These are phyloP conservation scores for Diaporthe citrichinensis DNA, from an alignment of 2,329 filamentous ascomycete genomes.

Conservation along the genomic window DNA sequence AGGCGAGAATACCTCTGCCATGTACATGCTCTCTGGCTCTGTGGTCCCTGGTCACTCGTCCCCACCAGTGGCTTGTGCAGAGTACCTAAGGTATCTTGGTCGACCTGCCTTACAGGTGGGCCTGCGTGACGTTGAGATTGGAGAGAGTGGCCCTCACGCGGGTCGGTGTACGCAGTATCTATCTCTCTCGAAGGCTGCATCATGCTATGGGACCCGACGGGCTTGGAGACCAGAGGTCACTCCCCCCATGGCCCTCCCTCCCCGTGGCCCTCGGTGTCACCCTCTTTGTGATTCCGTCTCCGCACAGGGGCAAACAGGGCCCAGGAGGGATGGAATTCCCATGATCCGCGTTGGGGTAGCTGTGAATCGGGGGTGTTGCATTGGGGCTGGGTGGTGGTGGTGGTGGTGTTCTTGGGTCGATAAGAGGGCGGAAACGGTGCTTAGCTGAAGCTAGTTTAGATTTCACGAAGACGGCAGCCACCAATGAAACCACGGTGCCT, in stretches of 20 bases:
- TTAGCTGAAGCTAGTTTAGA: conserved; percentile 21
- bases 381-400: neutral
- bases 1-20: neutral
- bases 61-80: conserved; percentile 12
- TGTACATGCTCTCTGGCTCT: neutral
- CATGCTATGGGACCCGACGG: neutral
- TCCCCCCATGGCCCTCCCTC: neutral
- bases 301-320: neutral
- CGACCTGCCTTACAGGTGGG: conserved; percentile 24
- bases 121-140: conserved; percentile 25
- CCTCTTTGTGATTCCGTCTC: conserved; percentile 13
- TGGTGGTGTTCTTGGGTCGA: conserved; percentile 16
- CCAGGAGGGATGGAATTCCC: neutral
- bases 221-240: neutral
- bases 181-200: neutral
- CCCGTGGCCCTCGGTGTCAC: conserved; percentile 15
- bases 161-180: neutral
- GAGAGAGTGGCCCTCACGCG: conserved; percentile 1
- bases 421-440: conserved; percentile 27
- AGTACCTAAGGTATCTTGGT: conserved; percentile 2
- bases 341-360: conserved; percentile 32
- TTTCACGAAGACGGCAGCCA: neutral
- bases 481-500: conserved; percentile 26
- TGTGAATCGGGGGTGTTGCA: conserved; percentile 5
- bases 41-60: neutral